Percentiles rank a stretch among this genome's conserved stretches.
Conservation (phyloP, 2,329 filamentous ascomycete genomes). For the Fusarium sp. region DNA sequence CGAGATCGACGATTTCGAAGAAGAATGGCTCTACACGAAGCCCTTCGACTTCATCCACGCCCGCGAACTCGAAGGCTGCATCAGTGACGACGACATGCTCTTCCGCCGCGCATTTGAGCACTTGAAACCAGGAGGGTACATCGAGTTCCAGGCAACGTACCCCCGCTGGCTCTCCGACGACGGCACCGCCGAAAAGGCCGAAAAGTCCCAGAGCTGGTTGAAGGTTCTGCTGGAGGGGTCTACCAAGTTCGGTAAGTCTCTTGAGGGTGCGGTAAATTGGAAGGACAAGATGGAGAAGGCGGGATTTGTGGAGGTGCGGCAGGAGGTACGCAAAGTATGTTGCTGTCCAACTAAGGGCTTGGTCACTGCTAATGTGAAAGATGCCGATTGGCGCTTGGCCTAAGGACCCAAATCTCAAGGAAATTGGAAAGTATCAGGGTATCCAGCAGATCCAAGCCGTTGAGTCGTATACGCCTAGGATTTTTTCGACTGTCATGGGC, state of each 20-base stretch:
- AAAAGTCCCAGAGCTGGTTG: slow-evolving; percentile 18
- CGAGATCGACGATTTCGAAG: slow-evolving; percentile 4
- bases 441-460: slow-evolving; percentile 30
- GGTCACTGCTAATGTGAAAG: neutral
- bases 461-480: slow-evolving; percentile 28
- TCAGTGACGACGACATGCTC: slow-evolving; percentile 22
- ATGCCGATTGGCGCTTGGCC: slow-evolving; percentile 28
- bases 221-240: slow-evolving; percentile 13
- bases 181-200: slow-evolving; percentile 20
- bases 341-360: neutral
- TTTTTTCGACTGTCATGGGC: slow-evolving; percentile 26
- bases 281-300: slow-evolving; percentile 18
- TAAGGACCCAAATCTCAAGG: neutral
- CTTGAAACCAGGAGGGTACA: slow-evolving; percentile 16
- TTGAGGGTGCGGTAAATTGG: slow-evolving; percentile 19
- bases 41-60: slow-evolving; percentile 33
- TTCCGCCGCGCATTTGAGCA: slow-evolving; percentile 15
- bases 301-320: slow-evolving; percentile 18
- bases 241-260: slow-evolving; percentile 24
- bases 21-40: slow-evolving; percentile 23
- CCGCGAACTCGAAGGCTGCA: slow-evolving; percentile 29
- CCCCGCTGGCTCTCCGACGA: slow-evolving; percentile 26
- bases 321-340: slow-evolving; percentile 24
- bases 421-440: slow-evolving; percentile 21
- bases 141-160: slow-evolving; percentile 18